Evolutionary conservation across 2,329 filamentous ascomycete species (phyloP), one percentile per base, ranked within the genome.

Genomic region (Scorias spongiosa): DNA sequence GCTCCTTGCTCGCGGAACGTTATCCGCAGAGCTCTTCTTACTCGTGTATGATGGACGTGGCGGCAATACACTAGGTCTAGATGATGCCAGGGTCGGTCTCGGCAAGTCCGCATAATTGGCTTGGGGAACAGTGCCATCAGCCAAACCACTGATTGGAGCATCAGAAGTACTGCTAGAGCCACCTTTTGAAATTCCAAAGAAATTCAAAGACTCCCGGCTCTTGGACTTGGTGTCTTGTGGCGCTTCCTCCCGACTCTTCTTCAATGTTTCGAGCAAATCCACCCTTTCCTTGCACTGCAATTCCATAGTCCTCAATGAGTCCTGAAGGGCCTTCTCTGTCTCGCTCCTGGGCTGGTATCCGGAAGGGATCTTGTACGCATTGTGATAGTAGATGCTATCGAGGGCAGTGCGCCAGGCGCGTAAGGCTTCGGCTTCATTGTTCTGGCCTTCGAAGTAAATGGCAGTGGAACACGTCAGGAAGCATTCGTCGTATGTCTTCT

Each of bases 401-500:
- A 96, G 80, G 3, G 88, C 89, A 46, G 78, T 77, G 60, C 78
- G 83, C 91, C 91, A 98, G 58, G 85, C 88, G 57, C 85, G 76
- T 62, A 93, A 75, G 11, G 91, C 89, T 70, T 96, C 89, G 46
- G 74, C 69, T 66, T 96, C 88, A 61, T 95, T 89, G 52, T 85
- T 86, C 86, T 93, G 82, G 61, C 81, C 78, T 67, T 98, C 91
- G 63, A 94, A 95, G 66, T 94, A 95, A 43, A 94, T 84, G 34
- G 89, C 89, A 1, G 88, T 96, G 11, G 88, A 95, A 66, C 88
- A 95, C 59, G 82, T 87, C 55, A 95, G 68, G 66, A 94, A 95
- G 64, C 84, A 88, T 64, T 96, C 87, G 68, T 96, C 89, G 67
- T 96, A 96, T 44, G 87, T 93, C 74, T 94, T 95, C 68, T 96